Conservation (phyloP, 257 asterid species). For the Nemophila menziesii region DNA sequence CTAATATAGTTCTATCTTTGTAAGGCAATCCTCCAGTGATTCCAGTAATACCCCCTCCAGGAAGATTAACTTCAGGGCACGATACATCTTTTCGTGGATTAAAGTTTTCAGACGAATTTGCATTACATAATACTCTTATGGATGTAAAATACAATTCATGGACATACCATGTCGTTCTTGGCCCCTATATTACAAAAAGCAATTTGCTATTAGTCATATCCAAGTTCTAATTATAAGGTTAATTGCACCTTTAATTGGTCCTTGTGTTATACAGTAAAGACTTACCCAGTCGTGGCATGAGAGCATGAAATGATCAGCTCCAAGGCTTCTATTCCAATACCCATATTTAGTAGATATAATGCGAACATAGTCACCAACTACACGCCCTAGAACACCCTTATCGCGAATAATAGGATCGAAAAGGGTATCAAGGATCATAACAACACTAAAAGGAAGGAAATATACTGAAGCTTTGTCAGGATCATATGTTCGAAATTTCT, state of each 20-base stretch:
- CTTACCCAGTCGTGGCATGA: slow-evolving; percentile 71
- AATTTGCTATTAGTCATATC: background rate
- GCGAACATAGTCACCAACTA: slow-evolving; percentile 32
- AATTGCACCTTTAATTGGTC: background rate
- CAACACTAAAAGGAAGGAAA: slow-evolving; percentile 67
- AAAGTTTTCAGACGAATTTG: slow-evolving; percentile 62
- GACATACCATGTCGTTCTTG: slow-evolving; percentile 58
- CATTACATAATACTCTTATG: slow-evolving; percentile 57
- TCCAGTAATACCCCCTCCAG: slow-evolving; percentile 12
- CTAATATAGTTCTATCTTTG: slow-evolving; percentile 29
- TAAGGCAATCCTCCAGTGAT: slow-evolving; percentile 11
- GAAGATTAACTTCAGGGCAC: slow-evolving; percentile 47
- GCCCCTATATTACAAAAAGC: slow-evolving; percentile 35
- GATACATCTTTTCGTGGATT: slow-evolving; percentile 60
- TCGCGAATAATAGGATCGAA: slow-evolving; percentile 46
- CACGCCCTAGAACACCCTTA: slow-evolving; percentile 45
- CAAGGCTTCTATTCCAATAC: slow-evolving; percentile 54
- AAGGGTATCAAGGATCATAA: slow-evolving; percentile 41
- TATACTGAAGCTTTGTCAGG: slow-evolving; percentile 53
- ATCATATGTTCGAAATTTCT: slow-evolving; percentile 22
- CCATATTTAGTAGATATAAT: slow-evolving; percentile 36
- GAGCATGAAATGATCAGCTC: slow-evolving; percentile 68
- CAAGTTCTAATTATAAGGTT: background rate
- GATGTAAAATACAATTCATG: slow-evolving; percentile 52
- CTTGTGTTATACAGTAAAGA: background rate